Evolutionary conservation across 805 yeast genomes (phyloP), one percentile per base, ranked within the genome.

Genomic region (Wickerhamomyces bovis): DNA sequence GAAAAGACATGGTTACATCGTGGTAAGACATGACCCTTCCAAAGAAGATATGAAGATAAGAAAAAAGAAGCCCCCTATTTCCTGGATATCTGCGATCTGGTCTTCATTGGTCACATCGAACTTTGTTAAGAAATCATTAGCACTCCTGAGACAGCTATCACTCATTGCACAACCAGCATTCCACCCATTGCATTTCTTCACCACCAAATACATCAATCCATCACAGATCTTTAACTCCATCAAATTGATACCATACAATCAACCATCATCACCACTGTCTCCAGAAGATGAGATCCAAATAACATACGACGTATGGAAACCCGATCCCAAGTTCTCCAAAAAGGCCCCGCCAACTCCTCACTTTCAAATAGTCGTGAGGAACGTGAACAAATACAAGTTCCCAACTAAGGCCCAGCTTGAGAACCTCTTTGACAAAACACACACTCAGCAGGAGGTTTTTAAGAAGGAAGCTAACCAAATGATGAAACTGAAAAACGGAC

Each of bases 251-350:
- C 62, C 67, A 6, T 56, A 41, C 44, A 6, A 35, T 19, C 28
- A n/a, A 12, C 53, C 48, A 16, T 56, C 57, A 7, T 50, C 57
- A 42, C 47, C 53, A 11, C 20, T 33, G 16, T 25, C 22, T 10
- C 15, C 31, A 1, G 39, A 20, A 19, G 39, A 36, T 6, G 44
- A 41, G 22, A 38, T 46, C 2, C 23, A 43, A 9, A 49, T 52
- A 13, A 68, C 77, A 0, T 89, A 71, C 55, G 73, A 84, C 56
- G 85, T 87, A 3, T 90, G 97, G 96, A 89, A 86, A 61, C 97
- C 98, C 2, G 69, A 73, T 2, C 73, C 85, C 0, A 65, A 69
- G 3, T 90, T 85, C 67, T 81, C 81, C 48, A 89, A 89, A 55
- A 80, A 78, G 30, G 56, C 60, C 20, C 95, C 95, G 1, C 80